Percentiles rank a stretch among this genome's conserved stretches.
These are phyloP conservation scores for Dothistroma septosporum DNA, from an alignment of 2,329 filamentous ascomycete genomes.

Conservation along the genomic window DNA sequence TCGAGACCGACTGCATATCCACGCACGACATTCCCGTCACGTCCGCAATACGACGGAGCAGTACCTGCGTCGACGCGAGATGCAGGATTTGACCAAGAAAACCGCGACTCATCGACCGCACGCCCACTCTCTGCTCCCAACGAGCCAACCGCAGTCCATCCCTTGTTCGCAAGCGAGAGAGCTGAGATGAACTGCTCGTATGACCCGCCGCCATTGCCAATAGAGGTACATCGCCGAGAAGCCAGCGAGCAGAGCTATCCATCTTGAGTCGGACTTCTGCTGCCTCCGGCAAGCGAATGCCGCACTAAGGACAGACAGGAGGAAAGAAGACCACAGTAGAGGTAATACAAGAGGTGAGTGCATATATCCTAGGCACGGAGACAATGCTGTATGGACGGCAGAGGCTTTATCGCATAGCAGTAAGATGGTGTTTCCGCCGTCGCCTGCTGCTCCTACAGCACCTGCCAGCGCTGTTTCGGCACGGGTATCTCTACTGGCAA, in stretches of 20 bases:
- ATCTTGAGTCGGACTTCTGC: background rate
- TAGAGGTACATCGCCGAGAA: background rate
- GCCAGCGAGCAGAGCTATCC: background rate
- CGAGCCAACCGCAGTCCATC: background rate
- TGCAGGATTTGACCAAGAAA: background rate
- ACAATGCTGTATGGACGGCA: background rate
- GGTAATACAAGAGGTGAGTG: background rate
- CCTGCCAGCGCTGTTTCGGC: slow-evolving; percentile 10
- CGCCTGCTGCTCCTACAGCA: slow-evolving; percentile 3
- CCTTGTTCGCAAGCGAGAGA: background rate
- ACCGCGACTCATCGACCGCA: background rate
- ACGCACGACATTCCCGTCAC: background rate
- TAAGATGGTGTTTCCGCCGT: slow-evolving; percentile 1
- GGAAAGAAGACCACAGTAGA: background rate
- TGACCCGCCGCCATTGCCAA: background rate
- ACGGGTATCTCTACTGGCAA: slow-evolving; percentile 49
- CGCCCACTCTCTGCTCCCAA: background rate
- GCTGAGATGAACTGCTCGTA: slow-evolving; percentile 1
- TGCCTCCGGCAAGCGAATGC: background rate
- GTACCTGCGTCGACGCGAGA: background rate
- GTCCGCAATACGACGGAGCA: background rate
- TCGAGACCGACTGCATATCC: background rate
- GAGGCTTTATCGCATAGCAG: background rate
- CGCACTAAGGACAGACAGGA: background rate
- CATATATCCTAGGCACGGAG: background rate